Evolutionary conservation across 2,329 filamentous ascomycete genomes (phyloP).

Genomic region (Grosmannia penicillata): DNA sequence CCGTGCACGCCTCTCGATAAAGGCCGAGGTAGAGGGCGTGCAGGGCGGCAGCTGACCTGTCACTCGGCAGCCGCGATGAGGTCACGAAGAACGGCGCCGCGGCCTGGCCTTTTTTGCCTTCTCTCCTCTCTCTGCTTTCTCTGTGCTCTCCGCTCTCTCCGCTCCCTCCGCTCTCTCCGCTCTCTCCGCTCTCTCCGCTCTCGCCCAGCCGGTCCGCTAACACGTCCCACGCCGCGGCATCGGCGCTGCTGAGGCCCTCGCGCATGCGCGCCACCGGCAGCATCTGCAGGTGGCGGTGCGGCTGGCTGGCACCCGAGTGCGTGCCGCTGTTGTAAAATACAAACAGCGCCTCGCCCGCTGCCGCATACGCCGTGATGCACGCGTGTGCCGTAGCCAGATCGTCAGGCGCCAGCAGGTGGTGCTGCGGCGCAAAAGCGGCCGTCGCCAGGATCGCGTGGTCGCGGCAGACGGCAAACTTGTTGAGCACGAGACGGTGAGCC

Average conservation of each 20-base stretch:
- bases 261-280: constrained; percentile 50
- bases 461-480: constrained; percentile 60
- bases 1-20: constrained; percentile 28
- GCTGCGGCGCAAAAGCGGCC: constrained; percentile 47
- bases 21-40: constrained; percentile 29
- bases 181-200: background rate
- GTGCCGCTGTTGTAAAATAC: constrained; percentile 58
- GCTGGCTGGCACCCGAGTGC: constrained; percentile 56
- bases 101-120: no score
- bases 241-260: constrained; percentile 25
- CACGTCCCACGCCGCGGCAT: constrained; percentile 28
- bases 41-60: constrained; percentile 16
- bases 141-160: background rate
- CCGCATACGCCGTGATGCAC: constrained; percentile 42
- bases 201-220: constrained; percentile 23
- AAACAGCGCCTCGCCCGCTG: constrained; percentile 29
- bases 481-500: constrained; percentile 50
- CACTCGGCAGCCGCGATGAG: background rate
- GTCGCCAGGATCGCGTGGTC: constrained; percentile 62
- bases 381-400: constrained; percentile 48
- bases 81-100: constrained; percentile 8
- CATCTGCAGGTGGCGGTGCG: constrained; percentile 60
- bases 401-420: constrained; percentile 40
- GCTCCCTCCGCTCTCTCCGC: background rate
- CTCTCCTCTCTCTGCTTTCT: no score